A percentile compares a stretch with the other conserved stretches of the same genome.
phyloP scores from a whole-genome alignment of 441 rosid genomes.

The Pelargonium exstipulatum region DNA sequence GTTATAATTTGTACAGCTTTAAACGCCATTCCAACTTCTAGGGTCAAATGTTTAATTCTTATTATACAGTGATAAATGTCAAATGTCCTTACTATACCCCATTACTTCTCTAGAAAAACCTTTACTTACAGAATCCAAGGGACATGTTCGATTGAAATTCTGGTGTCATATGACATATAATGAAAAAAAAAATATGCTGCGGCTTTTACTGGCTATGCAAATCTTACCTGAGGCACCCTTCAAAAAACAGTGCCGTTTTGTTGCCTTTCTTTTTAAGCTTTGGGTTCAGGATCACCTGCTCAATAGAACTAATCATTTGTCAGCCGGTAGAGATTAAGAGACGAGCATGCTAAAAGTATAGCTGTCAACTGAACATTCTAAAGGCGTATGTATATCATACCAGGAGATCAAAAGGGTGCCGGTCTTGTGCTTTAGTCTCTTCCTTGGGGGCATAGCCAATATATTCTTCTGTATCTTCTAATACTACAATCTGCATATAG shows the following conservation, averaged over 20 bases:
- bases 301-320: slow-evolving; percentile 32
- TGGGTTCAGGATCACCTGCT: slow-evolving; percentile 85
- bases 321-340: slow-evolving; percentile 18
- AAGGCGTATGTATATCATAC: slow-evolving; percentile 28
- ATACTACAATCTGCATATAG: slow-evolving; percentile 60
- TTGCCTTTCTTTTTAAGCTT: slow-evolving; percentile 55
- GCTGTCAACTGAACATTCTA: background rate
- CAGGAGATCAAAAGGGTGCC: slow-evolving; percentile 75
- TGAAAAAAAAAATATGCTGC: background rate
- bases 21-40: too few species aligned
- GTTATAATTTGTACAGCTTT: background rate
- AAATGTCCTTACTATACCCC: too few species aligned
- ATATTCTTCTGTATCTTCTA: slow-evolving; percentile 82
- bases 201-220: background rate
- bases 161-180: background rate
- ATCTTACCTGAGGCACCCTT: slow-evolving; percentile 74
- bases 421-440: slow-evolving; percentile 58
- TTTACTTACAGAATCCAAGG: too few species aligned
- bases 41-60: too few species aligned
- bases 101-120: too few species aligned
- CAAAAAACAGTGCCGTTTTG: slow-evolving; percentile 66
- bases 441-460: slow-evolving; percentile 72
- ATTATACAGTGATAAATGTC: too few species aligned
- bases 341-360: slow-evolving; percentile 12
- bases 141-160: too few species aligned